Conservation (phyloP, 2,329 filamentous ascomycete genomes). For the Thielaviopsis musarum region DNA sequence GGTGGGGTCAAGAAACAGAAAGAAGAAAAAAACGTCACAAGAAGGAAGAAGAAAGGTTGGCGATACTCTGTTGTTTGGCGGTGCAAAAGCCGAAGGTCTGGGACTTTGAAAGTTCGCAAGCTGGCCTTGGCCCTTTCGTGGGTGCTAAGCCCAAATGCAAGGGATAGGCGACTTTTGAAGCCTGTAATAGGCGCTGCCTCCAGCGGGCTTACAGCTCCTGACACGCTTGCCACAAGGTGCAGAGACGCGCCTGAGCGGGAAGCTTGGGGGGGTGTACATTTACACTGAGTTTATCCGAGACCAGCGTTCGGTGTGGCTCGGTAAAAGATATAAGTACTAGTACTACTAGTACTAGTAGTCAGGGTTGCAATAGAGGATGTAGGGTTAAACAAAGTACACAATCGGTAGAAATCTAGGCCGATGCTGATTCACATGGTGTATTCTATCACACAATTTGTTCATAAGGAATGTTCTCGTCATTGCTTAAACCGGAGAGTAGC, state of each 20-base stretch:
- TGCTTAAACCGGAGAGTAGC: no score
- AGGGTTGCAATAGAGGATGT: not conserved
- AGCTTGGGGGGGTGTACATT: no score
- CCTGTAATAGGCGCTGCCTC: not conserved
- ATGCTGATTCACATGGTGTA: no score
- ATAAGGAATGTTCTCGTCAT: no score
- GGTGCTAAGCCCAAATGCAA: not conserved
- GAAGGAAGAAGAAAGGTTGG: not conserved
- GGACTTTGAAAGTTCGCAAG: not conserved
- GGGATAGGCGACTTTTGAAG: not conserved
- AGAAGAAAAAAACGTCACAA: not conserved
- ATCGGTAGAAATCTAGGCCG: no score
- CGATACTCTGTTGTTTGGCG: not conserved
- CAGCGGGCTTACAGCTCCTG: not conserved
- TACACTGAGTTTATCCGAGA: no score
- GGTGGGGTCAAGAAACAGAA: not conserved
- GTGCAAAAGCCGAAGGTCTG: not conserved
- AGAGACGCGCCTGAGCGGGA: no score
- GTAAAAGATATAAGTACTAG: not conserved
- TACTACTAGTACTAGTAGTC: no score
- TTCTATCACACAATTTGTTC: no score
- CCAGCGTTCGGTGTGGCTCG: no score
- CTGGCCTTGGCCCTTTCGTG: not conserved
- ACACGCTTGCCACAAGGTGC: not conserved
- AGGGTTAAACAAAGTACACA: not conserved